A percentile compares a stretch with the other conserved stretches of the same genome.
phyloP scores from a whole-genome alignment of 148 eudicot genomes.

The Tetragonia tetragonoides region DNA sequence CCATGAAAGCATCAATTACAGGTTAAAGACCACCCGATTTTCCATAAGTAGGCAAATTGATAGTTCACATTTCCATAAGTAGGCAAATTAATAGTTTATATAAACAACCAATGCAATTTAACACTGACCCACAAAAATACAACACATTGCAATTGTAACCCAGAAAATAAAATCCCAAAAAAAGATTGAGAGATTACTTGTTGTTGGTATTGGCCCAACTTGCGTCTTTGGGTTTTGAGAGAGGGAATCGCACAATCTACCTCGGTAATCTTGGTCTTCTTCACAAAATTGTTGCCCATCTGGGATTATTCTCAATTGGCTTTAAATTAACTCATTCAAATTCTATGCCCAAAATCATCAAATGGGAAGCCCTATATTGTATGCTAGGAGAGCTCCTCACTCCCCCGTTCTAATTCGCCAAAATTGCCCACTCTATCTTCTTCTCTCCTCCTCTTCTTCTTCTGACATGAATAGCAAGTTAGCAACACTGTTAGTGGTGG shows the following conservation, averaged over 20 bases:
- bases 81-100: neutral
- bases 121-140: constrained; percentile 17
- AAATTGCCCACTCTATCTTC: too few species aligned
- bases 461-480: too few species aligned
- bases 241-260: constrained; percentile 93
- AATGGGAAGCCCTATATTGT: neutral
- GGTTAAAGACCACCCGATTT: too few species aligned
- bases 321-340: neutral
- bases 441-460: too few species aligned
- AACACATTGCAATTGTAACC: neutral
- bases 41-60: too few species aligned
- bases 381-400: too few species aligned
- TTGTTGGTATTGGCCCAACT: constrained; percentile 89
- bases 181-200: constrained; percentile 45
- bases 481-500: too few species aligned
- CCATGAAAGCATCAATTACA: neutral
- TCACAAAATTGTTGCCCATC: constrained; percentile 92
- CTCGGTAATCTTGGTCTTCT: constrained; percentile 92
- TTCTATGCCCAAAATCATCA: constrained; percentile 3
- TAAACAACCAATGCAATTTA: neutral
- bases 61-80: neutral
- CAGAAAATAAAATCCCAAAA: constrained; percentile 3
- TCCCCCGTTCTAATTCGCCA: too few species aligned
- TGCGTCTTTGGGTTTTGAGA: constrained; percentile 94
- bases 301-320: neutral